Evolutionary conservation across 176 grass and related monocot genomes (phyloP), one percentile per base, ranked within the genome.

Genomic region (Miscanthus lutarioriparius): DNA sequence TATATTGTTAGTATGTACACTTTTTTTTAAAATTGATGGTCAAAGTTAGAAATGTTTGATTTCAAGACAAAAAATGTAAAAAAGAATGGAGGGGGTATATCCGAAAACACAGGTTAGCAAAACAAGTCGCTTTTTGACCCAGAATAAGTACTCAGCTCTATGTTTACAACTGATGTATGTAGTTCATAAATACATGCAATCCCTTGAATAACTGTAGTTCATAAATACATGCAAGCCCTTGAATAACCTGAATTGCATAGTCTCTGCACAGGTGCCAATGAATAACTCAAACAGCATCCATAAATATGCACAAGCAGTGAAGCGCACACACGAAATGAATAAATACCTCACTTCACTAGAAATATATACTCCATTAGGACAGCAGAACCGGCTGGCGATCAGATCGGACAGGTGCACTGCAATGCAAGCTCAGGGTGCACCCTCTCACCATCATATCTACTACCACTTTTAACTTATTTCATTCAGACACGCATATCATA

Each of bases 381-480:
- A n/a, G 35, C 67, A 39, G 35, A 9, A 19, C 14, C 28, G 44
- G 43, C 70, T 27, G 45, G 67, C 58, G 58, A 26, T 72, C 12
- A 10, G 49, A 56, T 72, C 38, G 32, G 49, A 56, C 48, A 75
- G 30, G 75, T 15, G 35, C 75, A 62, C 75, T 48, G 45, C 44
- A 1, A 44, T 3, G 53, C 48, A 75, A 32, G 53, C 2, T 22
- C 75, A 63, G 36, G n/a, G 37, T 27, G 13, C 75, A 19, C 53
- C 53, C 36, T 40, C 22, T 79, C 19, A 3, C 15, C 20, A 26
- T 76, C 35, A 20, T 48, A 72, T 15, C 62, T 64, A 44, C 74
- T 39, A 70, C 11, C 25, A 73, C 48, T 72, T 45, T 66, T 73
- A 86, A 53, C 70, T 80, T 86, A 23, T 66, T 66, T 32, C 19